Conservation (phyloP, 2,329 filamentous ascomycete species). For the Diaporthe destruens region DNA sequence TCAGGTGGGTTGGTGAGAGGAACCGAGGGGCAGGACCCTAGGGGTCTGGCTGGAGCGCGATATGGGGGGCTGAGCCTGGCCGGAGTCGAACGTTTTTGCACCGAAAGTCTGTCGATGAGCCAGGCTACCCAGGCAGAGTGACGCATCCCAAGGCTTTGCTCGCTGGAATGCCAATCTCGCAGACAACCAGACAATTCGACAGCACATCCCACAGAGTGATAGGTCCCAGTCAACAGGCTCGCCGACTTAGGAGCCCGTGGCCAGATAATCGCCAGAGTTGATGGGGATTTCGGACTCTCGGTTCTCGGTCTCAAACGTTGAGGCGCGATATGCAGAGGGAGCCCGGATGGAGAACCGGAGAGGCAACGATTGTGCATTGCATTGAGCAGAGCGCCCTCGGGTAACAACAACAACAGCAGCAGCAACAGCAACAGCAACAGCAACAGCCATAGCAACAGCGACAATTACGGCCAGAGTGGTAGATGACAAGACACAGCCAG, state of each 20-base stretch:
- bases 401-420: not conserved
- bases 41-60: slow-evolving; percentile 21
- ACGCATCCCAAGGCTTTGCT: slow-evolving; percentile 28
- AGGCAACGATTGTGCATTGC: slow-evolving; percentile 3
- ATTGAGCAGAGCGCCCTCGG: not conserved
- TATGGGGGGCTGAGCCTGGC: slow-evolving; percentile 26
- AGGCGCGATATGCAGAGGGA: slow-evolving; percentile 9
- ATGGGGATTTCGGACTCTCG: slow-evolving; percentile 25
- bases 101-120: slow-evolving; percentile 23
- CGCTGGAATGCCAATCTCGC: slow-evolving; percentile 17
- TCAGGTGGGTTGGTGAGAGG: slow-evolving; percentile 2
- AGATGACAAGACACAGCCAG: not conserved
- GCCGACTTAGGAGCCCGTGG: slow-evolving; percentile 33
- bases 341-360: slow-evolving; percentile 19
- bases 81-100: slow-evolving; percentile 14
- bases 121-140: slow-evolving; percentile 12
- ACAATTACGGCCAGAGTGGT: not conserved
- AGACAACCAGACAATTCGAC: slow-evolving; percentile 9
- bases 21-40: not conserved
- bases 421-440: not conserved
- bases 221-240: not conserved
- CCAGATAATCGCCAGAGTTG: slow-evolving; percentile 31
- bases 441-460: too few species aligned
- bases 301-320: slow-evolving; percentile 31
- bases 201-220: not conserved